Conservation (phyloP, 1,139 yeast genomes). For the Pichia sp. region DNA sequence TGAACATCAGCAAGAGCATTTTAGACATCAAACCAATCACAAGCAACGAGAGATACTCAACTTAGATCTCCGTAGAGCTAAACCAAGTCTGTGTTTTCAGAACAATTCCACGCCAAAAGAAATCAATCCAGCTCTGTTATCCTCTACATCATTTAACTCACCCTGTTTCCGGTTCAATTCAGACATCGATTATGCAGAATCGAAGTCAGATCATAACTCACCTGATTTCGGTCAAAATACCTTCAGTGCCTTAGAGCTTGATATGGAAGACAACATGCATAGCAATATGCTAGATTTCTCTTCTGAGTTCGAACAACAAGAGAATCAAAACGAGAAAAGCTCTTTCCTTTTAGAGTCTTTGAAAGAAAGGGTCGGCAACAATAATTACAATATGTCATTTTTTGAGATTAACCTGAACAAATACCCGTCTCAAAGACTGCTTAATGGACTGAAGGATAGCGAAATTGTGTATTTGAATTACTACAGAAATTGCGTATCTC, state of each 20-base stretch:
- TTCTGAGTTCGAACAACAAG: neutral
- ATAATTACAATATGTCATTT: neutral
- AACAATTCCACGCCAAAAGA: neutral
- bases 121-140: neutral
- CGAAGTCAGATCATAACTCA: too few relatives aligned
- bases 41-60: neutral
- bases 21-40: neutral
- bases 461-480: conserved; percentile 23
- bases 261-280: too few relatives aligned
- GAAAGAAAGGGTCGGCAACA: neutral
- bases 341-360: conserved; percentile 6
- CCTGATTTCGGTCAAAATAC: too few relatives aligned
- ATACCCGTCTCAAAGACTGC: conserved; percentile 12
- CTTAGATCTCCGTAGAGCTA: neutral
- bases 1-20: conserved; percentile 4
- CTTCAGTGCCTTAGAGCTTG: too few relatives aligned
- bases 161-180: too few relatives aligned
- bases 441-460: conserved; percentile 15
- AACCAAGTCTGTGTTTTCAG: neutral
- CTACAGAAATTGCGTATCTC: conserved; percentile 23
- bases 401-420: conserved; percentile 4
- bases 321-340: neutral
- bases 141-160: too few relatives aligned
- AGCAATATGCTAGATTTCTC: too few relatives aligned
- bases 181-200: too few relatives aligned